Evolutionary conservation across 306 rosid species (phyloP), one percentile per base, ranked within the genome.

Genomic region (Quercus bicolor): DNA sequence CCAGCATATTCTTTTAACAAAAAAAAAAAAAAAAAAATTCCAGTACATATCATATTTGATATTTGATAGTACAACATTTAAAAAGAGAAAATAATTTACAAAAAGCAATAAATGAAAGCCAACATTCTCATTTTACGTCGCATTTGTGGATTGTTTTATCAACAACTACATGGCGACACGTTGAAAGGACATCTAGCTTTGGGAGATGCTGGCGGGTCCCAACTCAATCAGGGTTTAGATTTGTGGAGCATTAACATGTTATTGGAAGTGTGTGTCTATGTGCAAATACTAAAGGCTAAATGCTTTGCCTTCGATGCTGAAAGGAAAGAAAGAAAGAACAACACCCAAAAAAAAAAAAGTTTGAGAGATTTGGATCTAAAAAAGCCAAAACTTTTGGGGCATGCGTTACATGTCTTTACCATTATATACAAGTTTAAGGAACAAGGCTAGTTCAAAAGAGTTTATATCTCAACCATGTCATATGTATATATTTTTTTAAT

Each of bases 341-440:
- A 8, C 45, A 40, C 12, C 45, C 45, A 7, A 37, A 40, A 40
- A 18, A 37, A 18, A 13, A 72, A 78, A 81, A 31, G 70, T 57
- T 40, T 43, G 23, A 11, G 16, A 82, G 84, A 81, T 80, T 81
- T 84, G 82, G 83, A 85, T 91, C 78, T 79, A 29, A 43, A 66
- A 90, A 91, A 88, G 90, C 93, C 84, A 61, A 80, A 86, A 87
- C 90, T 87, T 89, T 91, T 70, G 93, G 86, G 84, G 66, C 75
- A 45, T 79, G 88, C 85, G 84, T 81, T 55, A 69, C 76, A 68
- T 81, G 80, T 85, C 77, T 78, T 83, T 40, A 60, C 64, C 33
- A 73, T 77, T 56, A 62, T 80, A 77, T 68, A 52, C 51, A 33
- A 74, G 81, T 74, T 80, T 84, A 74, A 77, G 82, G 84, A 31